These are phyloP conservation scores for Bonnemaisonia californica DNA, from an alignment of 31 red algal species.

Conservation along the genomic window DNA sequence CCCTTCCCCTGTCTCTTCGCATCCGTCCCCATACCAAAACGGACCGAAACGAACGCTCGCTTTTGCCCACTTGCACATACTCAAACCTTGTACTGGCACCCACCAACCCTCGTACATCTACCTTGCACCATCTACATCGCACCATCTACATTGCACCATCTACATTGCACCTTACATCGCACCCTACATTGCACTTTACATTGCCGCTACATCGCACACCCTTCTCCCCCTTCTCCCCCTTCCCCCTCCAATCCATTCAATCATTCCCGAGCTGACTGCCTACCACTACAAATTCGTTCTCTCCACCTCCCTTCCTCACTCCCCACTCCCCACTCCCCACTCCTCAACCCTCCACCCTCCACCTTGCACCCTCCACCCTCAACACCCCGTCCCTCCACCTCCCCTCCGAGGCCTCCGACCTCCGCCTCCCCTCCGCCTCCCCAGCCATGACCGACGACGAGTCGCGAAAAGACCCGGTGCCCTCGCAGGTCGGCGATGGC, in stretches of 20 bases:
- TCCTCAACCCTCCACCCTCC: neutral
- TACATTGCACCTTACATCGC: too few relatives aligned
- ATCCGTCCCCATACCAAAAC: too few relatives aligned
- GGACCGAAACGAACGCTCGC: too few relatives aligned
- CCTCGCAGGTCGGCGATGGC: slow-evolving; percentile 73
- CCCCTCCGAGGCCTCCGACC: slow-evolving; percentile 9
- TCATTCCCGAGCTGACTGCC: neutral
- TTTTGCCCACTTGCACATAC: too few relatives aligned
- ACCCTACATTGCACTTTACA: too few relatives aligned
- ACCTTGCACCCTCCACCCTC: neutral
- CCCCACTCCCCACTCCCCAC: too few relatives aligned
- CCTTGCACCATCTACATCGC: too few relatives aligned
- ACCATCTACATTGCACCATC: too few relatives aligned
- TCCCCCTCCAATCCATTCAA: neutral
- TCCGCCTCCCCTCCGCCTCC: neutral
- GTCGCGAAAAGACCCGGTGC: slow-evolving; percentile 84
- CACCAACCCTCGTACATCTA: too few relatives aligned
- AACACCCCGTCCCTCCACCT: neutral
- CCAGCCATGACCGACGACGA: slow-evolving; percentile 74
- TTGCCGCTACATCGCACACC: too few relatives aligned
- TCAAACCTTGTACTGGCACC: too few relatives aligned
- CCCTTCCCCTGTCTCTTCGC: too few relatives aligned
- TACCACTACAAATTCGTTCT: neutral
- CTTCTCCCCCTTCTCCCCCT: neutral
- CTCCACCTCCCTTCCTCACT: neutral